Evolutionary conservation across 2,329 filamentous ascomycete species (phyloP), one percentile per base, ranked within the genome.

Genomic region (Phaeosphaeria sp.): DNA sequence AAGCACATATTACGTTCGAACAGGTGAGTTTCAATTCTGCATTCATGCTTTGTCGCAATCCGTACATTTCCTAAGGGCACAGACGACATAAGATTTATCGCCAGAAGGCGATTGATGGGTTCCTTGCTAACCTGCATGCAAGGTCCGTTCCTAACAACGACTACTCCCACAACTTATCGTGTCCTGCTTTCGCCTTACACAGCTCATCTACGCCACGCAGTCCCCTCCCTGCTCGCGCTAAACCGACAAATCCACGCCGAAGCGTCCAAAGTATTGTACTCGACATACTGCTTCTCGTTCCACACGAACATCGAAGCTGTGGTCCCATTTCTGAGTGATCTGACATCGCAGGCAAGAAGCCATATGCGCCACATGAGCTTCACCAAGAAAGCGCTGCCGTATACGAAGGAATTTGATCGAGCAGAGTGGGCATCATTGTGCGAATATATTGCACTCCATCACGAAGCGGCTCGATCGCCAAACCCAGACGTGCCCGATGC

Each of bases 231-330:
- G 7, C 67, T 75, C 21, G 43, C 60, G 9, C 55, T 74, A 11
- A 68, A 65, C 48, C 72, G 66, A 2, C 70, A 76, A 54, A 71
- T 87, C 50, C 79, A 88, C 69, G 76, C 79, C 57, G 87, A 89
- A 70, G 82, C 84, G n/a, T 76, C 82, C 3, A 79, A 83, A 56
- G 69, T 85, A 17, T 76, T 89, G 3, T 89, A 89, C 72, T 79
- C 77, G 7, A 77, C 72, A 54, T 84, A 87, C 68, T 77, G 78
- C 0, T 89, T 89, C 71, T 82, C 84, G 65, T 89, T 89, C 70
- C 83, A 83, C 59, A 80, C 80, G 48, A 80, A 86, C 72, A 79
- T 89, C 62, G 87, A 89, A 72, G 85, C 86, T 17, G 80, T 87
- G 6, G 80, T 83, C 0, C 85, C 86, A 0, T 89, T 89, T 68